Evolutionary conservation across 116 monocot species (phyloP).

Genomic region (Iris pallida): DNA sequence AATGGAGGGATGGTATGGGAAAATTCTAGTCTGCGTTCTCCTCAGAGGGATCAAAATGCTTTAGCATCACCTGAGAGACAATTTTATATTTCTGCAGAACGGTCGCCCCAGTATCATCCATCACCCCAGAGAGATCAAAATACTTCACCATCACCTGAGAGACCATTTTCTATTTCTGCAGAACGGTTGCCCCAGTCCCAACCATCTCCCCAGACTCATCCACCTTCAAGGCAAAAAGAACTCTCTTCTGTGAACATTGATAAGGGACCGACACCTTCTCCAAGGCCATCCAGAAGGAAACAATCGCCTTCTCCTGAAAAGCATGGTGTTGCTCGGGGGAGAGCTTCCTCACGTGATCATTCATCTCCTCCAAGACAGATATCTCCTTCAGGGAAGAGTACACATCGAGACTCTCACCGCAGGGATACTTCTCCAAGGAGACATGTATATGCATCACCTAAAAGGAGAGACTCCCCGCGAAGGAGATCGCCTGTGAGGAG

Average conservation of each 20-base stretch:
- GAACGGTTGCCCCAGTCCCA: conserved; percentile 20
- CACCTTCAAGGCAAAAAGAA: conserved; percentile 13
- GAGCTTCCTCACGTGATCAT: conserved; percentile 28
- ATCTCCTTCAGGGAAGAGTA: conserved; percentile 32
- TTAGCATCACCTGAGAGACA: conserved; percentile 34
- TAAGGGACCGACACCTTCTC: conserved; percentile 20
- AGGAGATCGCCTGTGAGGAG: conserved; percentile 52
- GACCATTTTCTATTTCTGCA: conserved; percentile 24
- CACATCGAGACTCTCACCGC: conserved; percentile 20
- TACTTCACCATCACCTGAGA: conserved; percentile 34
- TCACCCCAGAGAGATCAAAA: conserved; percentile 19
- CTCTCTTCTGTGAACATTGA: conserved; percentile 12
- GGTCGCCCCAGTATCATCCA: conserved; percentile 12
- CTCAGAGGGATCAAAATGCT: conserved; percentile 20
- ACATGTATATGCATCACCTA: conserved; percentile 22
- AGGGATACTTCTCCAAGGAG: conserved; percentile 35
- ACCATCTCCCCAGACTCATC: conserved; percentile 6
- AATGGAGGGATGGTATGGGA: conserved; percentile 19
- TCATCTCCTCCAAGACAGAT: conserved; percentile 31
- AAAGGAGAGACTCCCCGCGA: conserved; percentile 36
- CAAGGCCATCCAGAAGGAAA: conserved; percentile 15
- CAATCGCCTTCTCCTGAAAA: conserved; percentile 41
- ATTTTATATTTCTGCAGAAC: conserved; percentile 26
- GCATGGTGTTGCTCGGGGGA: conserved; percentile 17
- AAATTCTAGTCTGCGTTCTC: conserved; percentile 18